A percentile compares a stretch with the other conserved stretches of the same genome.
phyloP scores from a whole-genome alignment of 2,329 filamentous ascomycete species.

The Colletotrichum caudatum region DNA sequence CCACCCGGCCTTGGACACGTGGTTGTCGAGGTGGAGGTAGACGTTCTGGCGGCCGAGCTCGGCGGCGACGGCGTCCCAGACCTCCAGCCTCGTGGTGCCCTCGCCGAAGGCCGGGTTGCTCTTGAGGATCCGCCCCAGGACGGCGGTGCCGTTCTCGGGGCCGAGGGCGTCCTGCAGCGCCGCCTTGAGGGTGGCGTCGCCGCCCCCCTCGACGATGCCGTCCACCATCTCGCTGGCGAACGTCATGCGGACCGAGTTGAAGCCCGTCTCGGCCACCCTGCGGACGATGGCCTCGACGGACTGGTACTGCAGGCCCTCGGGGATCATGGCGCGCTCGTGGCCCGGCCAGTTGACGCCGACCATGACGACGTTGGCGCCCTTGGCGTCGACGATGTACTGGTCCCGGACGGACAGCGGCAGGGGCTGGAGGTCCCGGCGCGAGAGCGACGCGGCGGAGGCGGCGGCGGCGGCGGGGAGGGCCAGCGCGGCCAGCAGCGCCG shows the following conservation, averaged over 20 bases:
- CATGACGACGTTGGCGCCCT: conserved; percentile 57
- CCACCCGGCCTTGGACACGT: conserved; percentile 62
- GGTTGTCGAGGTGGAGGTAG: conserved; percentile 62
- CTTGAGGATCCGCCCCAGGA: conserved; percentile 59
- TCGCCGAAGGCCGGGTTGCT: conserved; percentile 63
- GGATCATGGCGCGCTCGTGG: conserved; percentile 66
- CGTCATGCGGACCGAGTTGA: conserved; percentile 67
- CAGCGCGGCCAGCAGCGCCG: conserved; percentile 38
- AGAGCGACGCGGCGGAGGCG: background rate
- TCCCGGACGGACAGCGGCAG: conserved; percentile 27
- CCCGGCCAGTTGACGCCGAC: conserved; percentile 67
- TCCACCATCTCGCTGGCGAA: conserved; percentile 70
- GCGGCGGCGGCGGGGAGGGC: background rate
- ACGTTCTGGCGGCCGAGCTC: conserved; percentile 62
- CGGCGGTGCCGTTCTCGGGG: conserved; percentile 58
- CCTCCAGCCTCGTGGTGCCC: conserved; percentile 59
- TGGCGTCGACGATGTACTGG: conserved; percentile 61
- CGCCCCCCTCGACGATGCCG: conserved; percentile 55
- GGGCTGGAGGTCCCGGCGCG: background rate
- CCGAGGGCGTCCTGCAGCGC: conserved; percentile 57
- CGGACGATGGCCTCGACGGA: conserved; percentile 61
- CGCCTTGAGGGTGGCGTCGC: conserved; percentile 52
- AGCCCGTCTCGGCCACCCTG: conserved; percentile 62
- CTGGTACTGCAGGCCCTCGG: conserved; percentile 66
- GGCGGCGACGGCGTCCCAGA: conserved; percentile 66